Conservation (phyloP, 352 stramenopile genomes). For the Albugo candida region DNA sequence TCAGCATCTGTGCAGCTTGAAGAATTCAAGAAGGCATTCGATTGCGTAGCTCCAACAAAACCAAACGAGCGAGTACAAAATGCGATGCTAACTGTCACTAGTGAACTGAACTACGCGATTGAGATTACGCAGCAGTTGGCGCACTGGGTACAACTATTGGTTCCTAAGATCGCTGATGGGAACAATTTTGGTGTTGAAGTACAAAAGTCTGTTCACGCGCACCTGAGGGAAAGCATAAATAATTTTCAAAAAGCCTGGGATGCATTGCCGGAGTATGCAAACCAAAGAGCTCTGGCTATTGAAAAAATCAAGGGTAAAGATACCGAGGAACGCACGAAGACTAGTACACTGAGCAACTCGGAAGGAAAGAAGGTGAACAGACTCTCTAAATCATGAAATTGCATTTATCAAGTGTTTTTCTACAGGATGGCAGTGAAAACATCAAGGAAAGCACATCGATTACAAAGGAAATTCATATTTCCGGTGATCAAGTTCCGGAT, state of each 20-base stretch:
- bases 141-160: constrained; percentile 53
- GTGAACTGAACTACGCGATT: constrained; percentile 35
- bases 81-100: constrained; percentile 15
- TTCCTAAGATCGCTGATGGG: constrained; percentile 57
- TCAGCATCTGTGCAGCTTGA: too few species aligned
- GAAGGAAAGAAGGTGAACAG: constrained; percentile 21
- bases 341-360: constrained; percentile 30
- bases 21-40: too few species aligned
- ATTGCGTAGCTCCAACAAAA: too few species aligned
- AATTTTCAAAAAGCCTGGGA: constrained; percentile 68
- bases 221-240: constrained; percentile 39
- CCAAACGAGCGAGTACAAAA: too few species aligned
- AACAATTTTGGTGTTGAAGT: constrained; percentile 81
- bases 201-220: constrained; percentile 49
- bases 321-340: constrained; percentile 32
- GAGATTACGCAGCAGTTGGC: constrained; percentile 26
- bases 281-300: constrained; percentile 28
- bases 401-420: too few species aligned
- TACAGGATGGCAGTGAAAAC: constrained; percentile 33
- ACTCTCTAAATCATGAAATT: too few species aligned
- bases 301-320: constrained; percentile 59
- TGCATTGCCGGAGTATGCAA: constrained; percentile 44
- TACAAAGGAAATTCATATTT: constrained; percentile 28
- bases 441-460: constrained; percentile 38
- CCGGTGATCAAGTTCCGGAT: constrained; percentile 20